A percentile compares a stretch with the other conserved stretches of the same genome.
Conservation (phyloP, 1,284 basidiomycete genomes). For the Ceratobasidium sp. region DNA sequence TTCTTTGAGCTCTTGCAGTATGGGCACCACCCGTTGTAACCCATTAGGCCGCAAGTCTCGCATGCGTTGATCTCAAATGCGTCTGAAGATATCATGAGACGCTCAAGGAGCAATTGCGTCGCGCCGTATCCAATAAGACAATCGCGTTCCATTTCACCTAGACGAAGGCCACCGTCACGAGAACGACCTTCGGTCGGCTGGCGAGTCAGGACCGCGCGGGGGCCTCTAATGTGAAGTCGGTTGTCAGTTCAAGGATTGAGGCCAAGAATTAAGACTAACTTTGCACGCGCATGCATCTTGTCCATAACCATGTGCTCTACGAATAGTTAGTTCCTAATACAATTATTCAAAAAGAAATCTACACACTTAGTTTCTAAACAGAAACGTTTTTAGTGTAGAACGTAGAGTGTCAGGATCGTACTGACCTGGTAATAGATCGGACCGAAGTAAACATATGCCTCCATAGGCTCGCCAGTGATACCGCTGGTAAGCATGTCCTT, state of each 20-base stretch:
- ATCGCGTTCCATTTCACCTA: conserved; percentile 99
- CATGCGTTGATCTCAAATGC: conserved; percentile 98
- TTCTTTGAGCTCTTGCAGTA: conserved; percentile 97
- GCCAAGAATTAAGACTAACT: conserved; percentile 59
- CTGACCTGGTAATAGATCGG: conserved; percentile 97
- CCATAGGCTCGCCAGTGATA: conserved; percentile 95
- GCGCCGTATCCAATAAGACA: conserved; percentile 96
- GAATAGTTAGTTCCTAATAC: conserved; percentile 43
- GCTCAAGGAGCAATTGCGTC: conserved; percentile 93
- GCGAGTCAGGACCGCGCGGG: conserved; percentile 94
- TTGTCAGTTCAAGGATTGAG: neutral
- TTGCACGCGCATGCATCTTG: conserved; percentile 99
- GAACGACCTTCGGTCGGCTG: conserved; percentile 99
- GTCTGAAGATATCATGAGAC: conserved; percentile 97
- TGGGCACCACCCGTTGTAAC: conserved; percentile 95
- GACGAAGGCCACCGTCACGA: conserved; percentile 93
- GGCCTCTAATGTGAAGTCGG: conserved; percentile 68
- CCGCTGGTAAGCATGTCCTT: conserved; percentile 99
- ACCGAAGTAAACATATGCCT: conserved; percentile 98
- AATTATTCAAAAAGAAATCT: neutral
- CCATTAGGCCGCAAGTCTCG: conserved; percentile 93
- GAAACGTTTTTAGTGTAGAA: conserved; percentile 41
- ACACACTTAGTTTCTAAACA: conserved; percentile 79
- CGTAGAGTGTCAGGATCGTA: neutral
- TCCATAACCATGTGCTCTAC: conserved; percentile 98